Evolutionary conservation across 345 rosid genomes (phyloP).

Genomic region (Clarkia xantiana): DNA sequence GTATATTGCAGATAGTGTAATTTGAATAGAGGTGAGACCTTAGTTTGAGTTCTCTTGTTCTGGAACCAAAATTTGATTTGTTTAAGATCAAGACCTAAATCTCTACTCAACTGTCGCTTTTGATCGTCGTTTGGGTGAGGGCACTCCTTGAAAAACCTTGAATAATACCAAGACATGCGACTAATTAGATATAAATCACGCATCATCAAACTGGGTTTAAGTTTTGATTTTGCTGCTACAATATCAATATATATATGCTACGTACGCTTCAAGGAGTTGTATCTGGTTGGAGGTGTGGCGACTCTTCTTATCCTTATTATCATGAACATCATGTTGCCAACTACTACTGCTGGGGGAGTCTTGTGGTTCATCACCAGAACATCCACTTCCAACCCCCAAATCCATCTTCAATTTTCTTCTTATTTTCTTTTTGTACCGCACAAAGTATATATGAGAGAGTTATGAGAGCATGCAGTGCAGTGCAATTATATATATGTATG

Average conservation of each 20-base stretch:
- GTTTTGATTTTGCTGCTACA: no score
- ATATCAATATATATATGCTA: neutral
- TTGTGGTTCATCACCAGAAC: slow-evolving; percentile 27
- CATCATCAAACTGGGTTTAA: no score
- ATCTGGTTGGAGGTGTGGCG: slow-evolving; percentile 45
- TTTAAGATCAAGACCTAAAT: slow-evolving; percentile 28
- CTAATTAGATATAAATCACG: no score
- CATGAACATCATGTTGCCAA: neutral
- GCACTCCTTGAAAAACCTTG: slow-evolving; percentile 43
- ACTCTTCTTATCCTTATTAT: slow-evolving; percentile 13
- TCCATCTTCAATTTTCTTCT: neutral
- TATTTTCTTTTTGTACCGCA: neutral
- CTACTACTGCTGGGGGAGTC: slow-evolving; percentile 6
- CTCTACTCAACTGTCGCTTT: slow-evolving; percentile 28
- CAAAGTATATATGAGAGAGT: no score
- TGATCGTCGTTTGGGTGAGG: slow-evolving; percentile 61
- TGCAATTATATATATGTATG: no score
- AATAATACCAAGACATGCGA: neutral
- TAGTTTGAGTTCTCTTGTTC: slow-evolving; percentile 59
- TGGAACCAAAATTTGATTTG: slow-evolving; percentile 85
- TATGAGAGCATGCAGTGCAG: no score
- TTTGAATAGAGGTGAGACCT: no score
- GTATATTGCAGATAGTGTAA: no score
- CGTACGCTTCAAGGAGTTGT: slow-evolving; percentile 41
- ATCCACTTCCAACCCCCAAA: slow-evolving; percentile 6